Conservation (phyloP, 2,329 filamentous ascomycete species). For the Diaporthe aspalathi region DNA sequence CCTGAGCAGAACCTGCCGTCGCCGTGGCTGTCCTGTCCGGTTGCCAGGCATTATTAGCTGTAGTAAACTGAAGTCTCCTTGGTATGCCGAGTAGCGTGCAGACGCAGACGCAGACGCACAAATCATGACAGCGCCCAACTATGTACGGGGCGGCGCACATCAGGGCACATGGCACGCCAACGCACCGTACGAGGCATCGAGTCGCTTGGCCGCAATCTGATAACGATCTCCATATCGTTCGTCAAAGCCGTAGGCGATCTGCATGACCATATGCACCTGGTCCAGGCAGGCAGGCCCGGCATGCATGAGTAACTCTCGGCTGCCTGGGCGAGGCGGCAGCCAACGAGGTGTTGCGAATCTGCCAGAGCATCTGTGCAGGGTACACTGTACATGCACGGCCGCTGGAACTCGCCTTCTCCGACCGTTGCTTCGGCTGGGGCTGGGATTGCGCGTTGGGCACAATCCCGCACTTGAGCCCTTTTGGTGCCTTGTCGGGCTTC, state of each 20-base stretch:
- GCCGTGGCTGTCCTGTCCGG: neutral
- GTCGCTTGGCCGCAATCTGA: constrained; percentile 3
- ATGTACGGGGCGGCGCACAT: neutral
- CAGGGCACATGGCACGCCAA: neutral
- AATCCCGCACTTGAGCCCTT: neutral
- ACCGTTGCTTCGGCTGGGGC: constrained; percentile 24
- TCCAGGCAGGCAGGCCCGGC: constrained; percentile 24
- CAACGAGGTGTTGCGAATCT: constrained; percentile 1
- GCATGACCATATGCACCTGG: constrained; percentile 29
- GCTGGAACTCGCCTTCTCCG: constrained; percentile 3
- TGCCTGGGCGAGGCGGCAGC: constrained; percentile 3
- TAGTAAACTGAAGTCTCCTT: neutral
- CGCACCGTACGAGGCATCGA: neutral
- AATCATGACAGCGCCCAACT: constrained; percentile 13
- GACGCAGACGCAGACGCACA: constrained; percentile 16
- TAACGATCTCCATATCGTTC: neutral
- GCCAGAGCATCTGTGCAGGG: neutral
- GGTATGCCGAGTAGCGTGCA: constrained; percentile 4
- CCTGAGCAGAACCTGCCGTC: neutral
- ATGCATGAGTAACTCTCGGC: constrained; percentile 16
- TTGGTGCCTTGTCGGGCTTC: neutral
- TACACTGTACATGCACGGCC: constrained; percentile 24
- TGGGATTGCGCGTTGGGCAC: constrained; percentile 25
- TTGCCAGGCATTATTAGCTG: constrained; percentile 2
- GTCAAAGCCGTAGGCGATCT: constrained; percentile 31